phyloP scores from a whole-genome alignment of 2,329 filamentous ascomycete genomes.

The Trichoderma sp. region DNA sequence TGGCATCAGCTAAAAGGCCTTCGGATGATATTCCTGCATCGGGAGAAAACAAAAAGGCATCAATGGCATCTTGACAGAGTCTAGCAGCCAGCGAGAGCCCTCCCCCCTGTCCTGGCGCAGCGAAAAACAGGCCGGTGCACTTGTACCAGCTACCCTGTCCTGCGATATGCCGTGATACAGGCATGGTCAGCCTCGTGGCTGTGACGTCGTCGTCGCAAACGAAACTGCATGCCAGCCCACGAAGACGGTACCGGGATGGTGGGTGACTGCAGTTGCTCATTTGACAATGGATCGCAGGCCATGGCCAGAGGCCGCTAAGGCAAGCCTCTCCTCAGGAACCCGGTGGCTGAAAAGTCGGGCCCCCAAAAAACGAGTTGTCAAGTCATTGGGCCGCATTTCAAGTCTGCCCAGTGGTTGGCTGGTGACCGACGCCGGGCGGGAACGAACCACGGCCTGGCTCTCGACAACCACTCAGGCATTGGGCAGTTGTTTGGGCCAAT shows the following conservation, averaged over 20 bases:
- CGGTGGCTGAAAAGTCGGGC: constrained; percentile 17
- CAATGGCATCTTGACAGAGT: not conserved
- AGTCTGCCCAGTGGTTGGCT: constrained; percentile 19
- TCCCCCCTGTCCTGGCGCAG: not conserved
- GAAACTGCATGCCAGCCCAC: constrained; percentile 22
- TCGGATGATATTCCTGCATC: not conserved
- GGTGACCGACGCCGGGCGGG: not conserved
- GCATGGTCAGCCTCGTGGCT: constrained; percentile 14
- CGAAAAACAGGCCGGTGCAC: not conserved
- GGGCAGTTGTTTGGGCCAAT: constrained; percentile 17
- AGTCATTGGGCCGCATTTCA: constrained; percentile 15
- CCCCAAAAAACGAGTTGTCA: constrained; percentile 14
- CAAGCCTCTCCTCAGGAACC: constrained; percentile 19
- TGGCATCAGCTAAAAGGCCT: not conserved
- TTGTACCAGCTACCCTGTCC: constrained; percentile 1
- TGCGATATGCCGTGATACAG: constrained; percentile 11
- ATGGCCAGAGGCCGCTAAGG: constrained; percentile 1
- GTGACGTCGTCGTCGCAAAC: constrained; percentile 19
- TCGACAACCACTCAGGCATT: constrained; percentile 1
- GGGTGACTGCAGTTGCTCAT: constrained; percentile 29
- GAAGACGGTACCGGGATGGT: constrained; percentile 30
- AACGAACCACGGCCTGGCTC: constrained; percentile 2
- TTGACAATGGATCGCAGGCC: constrained; percentile 33
- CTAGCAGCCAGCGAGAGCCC: not conserved
- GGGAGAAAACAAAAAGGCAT: not conserved